Evolutionary conservation across 257 asterid species (phyloP), one percentile per base, ranked within the genome.

Genomic region (Salvia rosmarinus): DNA sequence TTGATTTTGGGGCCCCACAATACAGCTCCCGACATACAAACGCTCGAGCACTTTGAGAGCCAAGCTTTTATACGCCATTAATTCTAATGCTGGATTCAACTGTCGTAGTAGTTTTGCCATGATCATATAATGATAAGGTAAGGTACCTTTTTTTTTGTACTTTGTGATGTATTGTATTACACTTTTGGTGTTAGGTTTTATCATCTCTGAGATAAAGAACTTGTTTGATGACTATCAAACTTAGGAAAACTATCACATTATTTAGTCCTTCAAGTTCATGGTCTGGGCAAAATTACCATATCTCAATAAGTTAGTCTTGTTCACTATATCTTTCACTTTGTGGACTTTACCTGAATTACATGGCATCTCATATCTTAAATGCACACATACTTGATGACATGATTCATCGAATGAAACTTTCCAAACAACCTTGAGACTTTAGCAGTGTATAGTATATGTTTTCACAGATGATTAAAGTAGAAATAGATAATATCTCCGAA

Each of bases 11-110:
- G 54, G 79, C 37, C 44, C 4, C 64, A 76, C 78, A 50, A 56
- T 76, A 58, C 96, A 94, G 99, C 98, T 94, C 65, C 98, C 99
- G 11, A 91, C 99, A 30, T 94, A 94, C 87, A 91, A 83, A 67
- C 98, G 99, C 25, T 63, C 82, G 32, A 78, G 86, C 86, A 94
- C 96, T 62, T 77, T 91, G 89, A 89, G 93, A 81, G 93, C 88
- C 52, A 94, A 94, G 62, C 91, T 94, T 82, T 84, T 94, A 7
- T 91, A 91, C 30, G 96, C 99, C 72, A 94, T 94, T 78, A 91
- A 85, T 78, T 91, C 99, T 12, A 94, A 94, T 83, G 95, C 99
- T 20, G 98, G 98, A 54, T 94, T 94, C 73, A 91, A 69, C 95
- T 94, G 79, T 94, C 99, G 57, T 94, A 86, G 82, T 44, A 47